Evolutionary conservation across 2,329 filamentous ascomycete species (phyloP).

Genomic region (Monosporascus cannonballus): DNA sequence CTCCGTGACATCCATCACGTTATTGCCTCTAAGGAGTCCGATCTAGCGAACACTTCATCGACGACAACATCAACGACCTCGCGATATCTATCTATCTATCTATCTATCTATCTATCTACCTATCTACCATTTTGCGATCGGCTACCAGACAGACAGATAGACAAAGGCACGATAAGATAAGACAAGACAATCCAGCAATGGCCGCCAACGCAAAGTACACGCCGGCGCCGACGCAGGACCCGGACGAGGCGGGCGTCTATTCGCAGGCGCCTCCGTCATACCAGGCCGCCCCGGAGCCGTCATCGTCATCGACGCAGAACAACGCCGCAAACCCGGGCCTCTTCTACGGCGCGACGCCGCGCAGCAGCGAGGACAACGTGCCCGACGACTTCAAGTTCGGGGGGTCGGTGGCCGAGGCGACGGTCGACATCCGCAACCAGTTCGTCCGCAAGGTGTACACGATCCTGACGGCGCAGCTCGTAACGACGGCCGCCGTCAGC

Average conservation of each 20-base stretch:
- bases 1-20: not conserved
- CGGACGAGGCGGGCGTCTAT: constrained; percentile 58
- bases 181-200: constrained; percentile 41
- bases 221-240: constrained; percentile 78
- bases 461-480: constrained; percentile 90
- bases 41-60: not conserved
- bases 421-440: constrained; percentile 91
- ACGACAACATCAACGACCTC: not conserved
- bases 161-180: constrained; percentile 1
- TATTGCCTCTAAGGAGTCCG: too few species aligned
- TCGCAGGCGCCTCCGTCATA: constrained; percentile 78
- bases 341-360: constrained; percentile 57
- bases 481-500: constrained; percentile 76
- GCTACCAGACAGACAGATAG: too few species aligned
- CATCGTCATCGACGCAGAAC: constrained; percentile 44
- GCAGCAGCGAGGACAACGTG: constrained; percentile 81
- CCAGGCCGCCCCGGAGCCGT: constrained; percentile 31
- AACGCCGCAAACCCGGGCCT: constrained; percentile 45
- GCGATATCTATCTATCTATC: not conserved
- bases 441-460: constrained; percentile 97
- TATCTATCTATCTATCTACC: not conserved
- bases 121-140: not conserved
- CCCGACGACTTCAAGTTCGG: constrained; percentile 99
- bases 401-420: constrained; percentile 86
- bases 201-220: constrained; percentile 75